These are phyloP conservation scores for Nitzschia palea DNA, from an alignment of 108 stramenopile genomes.

Conservation along the genomic window DNA sequence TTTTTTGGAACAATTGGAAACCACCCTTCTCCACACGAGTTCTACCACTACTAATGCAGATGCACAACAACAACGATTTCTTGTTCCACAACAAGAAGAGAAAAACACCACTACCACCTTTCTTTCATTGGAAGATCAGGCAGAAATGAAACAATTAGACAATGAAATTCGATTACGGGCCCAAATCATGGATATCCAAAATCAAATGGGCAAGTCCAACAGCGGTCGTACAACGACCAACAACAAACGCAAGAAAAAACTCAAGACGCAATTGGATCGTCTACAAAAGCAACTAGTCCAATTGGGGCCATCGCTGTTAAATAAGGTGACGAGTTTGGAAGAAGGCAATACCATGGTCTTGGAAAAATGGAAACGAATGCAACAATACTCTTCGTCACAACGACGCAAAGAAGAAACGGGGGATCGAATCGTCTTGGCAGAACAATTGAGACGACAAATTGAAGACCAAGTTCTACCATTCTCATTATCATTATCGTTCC, in stretches of 20 bases:
- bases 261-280: constrained; percentile 13
- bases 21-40: no score
- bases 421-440: constrained; percentile 65
- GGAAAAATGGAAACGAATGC: constrained; percentile 48
- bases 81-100: not conserved
- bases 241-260: constrained; percentile 37
- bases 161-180: constrained; percentile 23
- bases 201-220: constrained; percentile 19
- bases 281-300: constrained; percentile 14
- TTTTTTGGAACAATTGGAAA: constrained; percentile 41
- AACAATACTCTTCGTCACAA: constrained; percentile 24
- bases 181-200: constrained; percentile 36
- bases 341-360: constrained; percentile 26
- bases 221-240: constrained; percentile 25
- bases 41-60: not conserved
- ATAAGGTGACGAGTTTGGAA: constrained; percentile 14
- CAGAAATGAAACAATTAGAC: constrained; percentile 18
- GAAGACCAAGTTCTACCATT: not conserved
- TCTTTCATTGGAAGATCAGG: constrained; percentile 1
- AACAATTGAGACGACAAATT: constrained; percentile 53
- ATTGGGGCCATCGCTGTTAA: constrained; percentile 13
- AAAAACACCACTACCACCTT: not conserved
- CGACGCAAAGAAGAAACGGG: constrained; percentile 61
- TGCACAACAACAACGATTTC: not conserved
- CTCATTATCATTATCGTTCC: not conserved